Evolutionary conservation across 148 eudicot genomes (phyloP).

Genomic region (Amaranthus cruentus): DNA sequence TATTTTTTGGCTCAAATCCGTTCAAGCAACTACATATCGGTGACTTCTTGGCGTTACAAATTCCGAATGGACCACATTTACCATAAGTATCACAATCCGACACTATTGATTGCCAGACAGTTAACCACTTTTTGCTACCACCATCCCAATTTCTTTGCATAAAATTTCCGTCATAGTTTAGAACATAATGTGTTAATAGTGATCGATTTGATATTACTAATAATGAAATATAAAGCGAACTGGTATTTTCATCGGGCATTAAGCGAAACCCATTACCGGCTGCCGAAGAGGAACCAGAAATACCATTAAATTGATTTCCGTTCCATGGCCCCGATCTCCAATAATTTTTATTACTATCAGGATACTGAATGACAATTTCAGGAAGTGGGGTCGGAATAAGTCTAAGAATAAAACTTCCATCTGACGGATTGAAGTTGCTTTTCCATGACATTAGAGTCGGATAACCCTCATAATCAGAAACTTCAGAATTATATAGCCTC

Average conservation of each 20-base stretch:
- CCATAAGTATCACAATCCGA: conserved; percentile 43
- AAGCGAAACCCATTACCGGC: not conserved
- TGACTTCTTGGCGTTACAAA: conserved; percentile 32
- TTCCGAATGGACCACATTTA: conserved; percentile 55
- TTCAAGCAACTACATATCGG: conserved; percentile 47
- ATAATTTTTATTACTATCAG: not conserved
- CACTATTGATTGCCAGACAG: conserved; percentile 4
- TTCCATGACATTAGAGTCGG: conserved; percentile 19
- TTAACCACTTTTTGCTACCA: conserved; percentile 20
- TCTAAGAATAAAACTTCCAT: conserved; percentile 2
- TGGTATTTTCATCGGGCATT: too few species aligned
- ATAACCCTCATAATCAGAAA: not conserved
- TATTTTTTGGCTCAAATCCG: conserved; percentile 42
- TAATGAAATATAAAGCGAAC: too few species aligned
- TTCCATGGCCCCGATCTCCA: conserved; percentile 3
- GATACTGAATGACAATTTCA: not conserved
- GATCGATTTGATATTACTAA: too few species aligned
- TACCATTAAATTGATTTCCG: not conserved
- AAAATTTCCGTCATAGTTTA: conserved; percentile 18
- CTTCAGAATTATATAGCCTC: too few species aligned
- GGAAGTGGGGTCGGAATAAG: not conserved
- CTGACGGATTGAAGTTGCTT: conserved; percentile 24
- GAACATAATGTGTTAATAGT: too few species aligned
- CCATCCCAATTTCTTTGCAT: conserved; percentile 16
- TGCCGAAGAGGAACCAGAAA: not conserved